A percentile compares a stretch with the other conserved stretches of the same genome.
Evolutionary conservation across 768 basidiomycete genomes (phyloP).

Genomic region (Hygrophorus russula): DNA sequence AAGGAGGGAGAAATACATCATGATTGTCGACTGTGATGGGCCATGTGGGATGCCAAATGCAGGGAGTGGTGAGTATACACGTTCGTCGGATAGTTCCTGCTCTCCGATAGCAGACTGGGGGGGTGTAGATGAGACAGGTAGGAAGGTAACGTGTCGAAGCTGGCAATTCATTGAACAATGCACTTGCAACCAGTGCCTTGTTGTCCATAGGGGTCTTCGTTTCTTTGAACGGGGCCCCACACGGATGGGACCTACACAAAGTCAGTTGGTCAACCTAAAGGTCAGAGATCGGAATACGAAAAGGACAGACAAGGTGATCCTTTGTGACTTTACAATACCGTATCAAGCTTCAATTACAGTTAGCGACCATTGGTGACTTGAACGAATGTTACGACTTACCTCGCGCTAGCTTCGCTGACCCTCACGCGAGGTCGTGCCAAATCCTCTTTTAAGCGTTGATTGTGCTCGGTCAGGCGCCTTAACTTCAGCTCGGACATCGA

Average conservation of each 20-base stretch:
- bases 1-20: background rate
- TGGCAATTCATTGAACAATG: constrained; percentile 47
- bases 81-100: background rate
- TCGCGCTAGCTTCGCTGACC: constrained; percentile 85
- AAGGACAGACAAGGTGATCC: constrained; percentile 47
- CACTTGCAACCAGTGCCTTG: constrained; percentile 42
- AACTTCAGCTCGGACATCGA: constrained; percentile 98
- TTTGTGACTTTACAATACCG: constrained; percentile 90
- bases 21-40: background rate
- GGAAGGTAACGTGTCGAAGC: background rate
- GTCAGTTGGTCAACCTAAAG: background rate
- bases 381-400: constrained; percentile 34
- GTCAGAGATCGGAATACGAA: background rate
- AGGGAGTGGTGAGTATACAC: constrained; percentile 1
- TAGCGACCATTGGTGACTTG: constrained; percentile 3
- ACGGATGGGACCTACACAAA: constrained; percentile 68
- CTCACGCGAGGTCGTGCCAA: constrained; percentile 75
- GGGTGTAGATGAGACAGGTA: background rate
- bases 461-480: constrained; percentile 86
- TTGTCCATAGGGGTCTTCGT: constrained; percentile 87
- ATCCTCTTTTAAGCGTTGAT: constrained; percentile 84
- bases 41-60: background rate
- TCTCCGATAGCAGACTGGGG: background rate
- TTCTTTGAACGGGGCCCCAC: constrained; percentile 91
- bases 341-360: constrained; percentile 53